These are phyloP conservation scores for Aspergillus sclerotioniger DNA, from an alignment of 495 filamentous ascomycete genomes.

Conservation along the genomic window DNA sequence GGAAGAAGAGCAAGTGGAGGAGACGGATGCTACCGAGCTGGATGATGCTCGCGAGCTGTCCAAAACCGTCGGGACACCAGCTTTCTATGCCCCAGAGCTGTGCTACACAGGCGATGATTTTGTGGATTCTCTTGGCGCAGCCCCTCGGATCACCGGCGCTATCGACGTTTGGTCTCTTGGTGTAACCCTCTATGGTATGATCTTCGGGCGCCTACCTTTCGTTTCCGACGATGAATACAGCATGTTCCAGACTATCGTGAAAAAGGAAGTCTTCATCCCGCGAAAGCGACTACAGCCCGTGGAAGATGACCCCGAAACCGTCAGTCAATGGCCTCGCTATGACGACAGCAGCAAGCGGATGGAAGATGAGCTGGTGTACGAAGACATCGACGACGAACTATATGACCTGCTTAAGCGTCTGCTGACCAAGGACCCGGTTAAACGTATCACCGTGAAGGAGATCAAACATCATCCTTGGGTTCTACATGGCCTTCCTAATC, in stretches of 20 bases:
- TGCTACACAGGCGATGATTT: constrained; percentile 68
- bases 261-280: constrained; percentile 86
- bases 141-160: constrained; percentile 59
- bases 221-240: constrained; percentile 85
- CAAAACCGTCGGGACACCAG: constrained; percentile 96
- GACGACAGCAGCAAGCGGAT: constrained; percentile 51
- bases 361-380: constrained; percentile 74
- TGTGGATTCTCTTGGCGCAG: constrained; percentile 41
- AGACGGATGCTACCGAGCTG: constrained; percentile 78
- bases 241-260: constrained; percentile 86
- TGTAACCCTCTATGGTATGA: constrained; percentile 91
- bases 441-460: constrained; percentile 84
- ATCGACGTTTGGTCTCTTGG: constrained; percentile 98
- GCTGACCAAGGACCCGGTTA: constrained; percentile 82
- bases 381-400: constrained; percentile 79
- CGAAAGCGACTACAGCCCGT: constrained; percentile 75
- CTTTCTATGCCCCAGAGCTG: constrained; percentile 97
- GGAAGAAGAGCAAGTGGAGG: constrained; percentile 71
- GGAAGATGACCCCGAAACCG: constrained; percentile 51
- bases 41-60: constrained; percentile 92
- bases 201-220: constrained; percentile 92
- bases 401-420: constrained; percentile 78
- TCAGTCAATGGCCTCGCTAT: constrained; percentile 28
- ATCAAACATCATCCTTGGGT: constrained; percentile 98
- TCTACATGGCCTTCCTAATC: constrained; percentile 72